These are phyloP conservation scores for Verticillium alfalfae DNA, from an alignment of 2,329 filamentous ascomycete genomes.

Conservation along the genomic window DNA sequence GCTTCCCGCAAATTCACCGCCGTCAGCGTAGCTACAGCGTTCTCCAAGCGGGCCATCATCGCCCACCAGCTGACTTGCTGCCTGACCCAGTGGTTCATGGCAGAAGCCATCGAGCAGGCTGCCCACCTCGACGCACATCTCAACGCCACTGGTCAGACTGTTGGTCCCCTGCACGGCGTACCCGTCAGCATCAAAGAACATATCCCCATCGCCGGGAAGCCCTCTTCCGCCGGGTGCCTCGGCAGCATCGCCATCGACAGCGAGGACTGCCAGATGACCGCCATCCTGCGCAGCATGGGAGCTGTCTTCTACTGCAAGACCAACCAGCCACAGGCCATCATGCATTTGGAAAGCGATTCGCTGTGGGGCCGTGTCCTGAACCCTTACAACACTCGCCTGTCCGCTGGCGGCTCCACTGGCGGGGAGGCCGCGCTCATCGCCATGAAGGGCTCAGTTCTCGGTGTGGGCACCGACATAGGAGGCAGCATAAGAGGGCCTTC, in stretches of 20 bases:
- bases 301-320: conserved; percentile 64
- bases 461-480: conserved; percentile 34
- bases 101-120: conserved; percentile 20
- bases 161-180: conserved; percentile 54
- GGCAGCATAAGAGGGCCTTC: conserved; percentile 31
- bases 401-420: conserved; percentile 59
- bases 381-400: conserved; percentile 53
- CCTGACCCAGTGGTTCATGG: conserved; percentile 40
- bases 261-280: conserved; percentile 50
- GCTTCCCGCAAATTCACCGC: conserved; percentile 26
- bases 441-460: conserved; percentile 30
- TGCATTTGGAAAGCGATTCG: conserved; percentile 41
- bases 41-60: conserved; percentile 20
- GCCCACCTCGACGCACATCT: conserved; percentile 27
- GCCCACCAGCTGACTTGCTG: conserved; percentile 18
- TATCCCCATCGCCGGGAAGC: conserved; percentile 33
- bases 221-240: conserved; percentile 46
- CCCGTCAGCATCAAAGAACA: conserved; percentile 48
- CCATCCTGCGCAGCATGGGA: conserved; percentile 50
- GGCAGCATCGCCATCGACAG: conserved; percentile 41
- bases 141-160: conserved; percentile 27
- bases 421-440: conserved; percentile 40
- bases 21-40: conserved; percentile 28
- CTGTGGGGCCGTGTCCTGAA: conserved; percentile 49
- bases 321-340: conserved; percentile 57